Percentiles rank a stretch among this genome's conserved stretches.
phyloP scores from a whole-genome alignment of 345 rosid species.

The Pugionium dolabratum region DNA sequence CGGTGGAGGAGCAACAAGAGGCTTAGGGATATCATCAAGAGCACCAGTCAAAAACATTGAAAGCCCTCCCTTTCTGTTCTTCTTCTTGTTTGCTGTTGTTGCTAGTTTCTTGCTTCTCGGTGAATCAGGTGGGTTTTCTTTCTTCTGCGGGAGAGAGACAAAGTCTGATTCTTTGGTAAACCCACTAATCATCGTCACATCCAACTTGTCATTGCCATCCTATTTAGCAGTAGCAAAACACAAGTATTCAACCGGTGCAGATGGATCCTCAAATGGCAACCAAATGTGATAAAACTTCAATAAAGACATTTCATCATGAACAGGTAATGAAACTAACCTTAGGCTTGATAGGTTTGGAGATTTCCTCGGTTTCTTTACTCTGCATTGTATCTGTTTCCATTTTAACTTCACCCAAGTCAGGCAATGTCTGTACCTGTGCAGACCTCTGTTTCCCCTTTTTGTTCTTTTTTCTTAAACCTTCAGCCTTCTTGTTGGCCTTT shows the following conservation, averaged over 20 bases:
- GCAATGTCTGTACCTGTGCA: constrained; percentile 44
- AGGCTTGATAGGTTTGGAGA: constrained; percentile 40
- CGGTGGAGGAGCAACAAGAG: constrained; percentile 51
- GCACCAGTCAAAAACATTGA: constrained; percentile 97
- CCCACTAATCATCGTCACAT: constrained; percentile 38
- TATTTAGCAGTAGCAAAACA: constrained; percentile 32
- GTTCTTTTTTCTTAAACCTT: constrained; percentile 58
- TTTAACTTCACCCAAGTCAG: constrained; percentile 45
- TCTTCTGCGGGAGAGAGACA: constrained; percentile 47
- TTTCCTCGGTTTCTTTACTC: constrained; percentile 44
- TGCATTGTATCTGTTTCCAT: constrained; percentile 39
- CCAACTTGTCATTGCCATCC: constrained; percentile 42
- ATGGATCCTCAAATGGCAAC: background rate
- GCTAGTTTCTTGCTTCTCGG: constrained; percentile 49
- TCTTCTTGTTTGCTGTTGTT: constrained; percentile 60
- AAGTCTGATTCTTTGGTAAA: constrained; percentile 43
- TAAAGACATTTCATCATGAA: background rate
- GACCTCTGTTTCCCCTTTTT: constrained; percentile 62
- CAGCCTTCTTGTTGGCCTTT: constrained; percentile 58
- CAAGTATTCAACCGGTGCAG: constrained; percentile 16
- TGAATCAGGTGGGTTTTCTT: constrained; percentile 39
- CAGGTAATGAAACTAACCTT: constrained; percentile 41
- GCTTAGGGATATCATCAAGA: constrained; percentile 73
- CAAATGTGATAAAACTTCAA: background rate
- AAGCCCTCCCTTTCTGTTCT: constrained; percentile 91